A percentile compares a stretch with the other conserved stretches of the same genome.
Evolutionary conservation across 2,329 filamentous ascomycete genomes (phyloP).

Genomic region (Penicillium corylophilum): DNA sequence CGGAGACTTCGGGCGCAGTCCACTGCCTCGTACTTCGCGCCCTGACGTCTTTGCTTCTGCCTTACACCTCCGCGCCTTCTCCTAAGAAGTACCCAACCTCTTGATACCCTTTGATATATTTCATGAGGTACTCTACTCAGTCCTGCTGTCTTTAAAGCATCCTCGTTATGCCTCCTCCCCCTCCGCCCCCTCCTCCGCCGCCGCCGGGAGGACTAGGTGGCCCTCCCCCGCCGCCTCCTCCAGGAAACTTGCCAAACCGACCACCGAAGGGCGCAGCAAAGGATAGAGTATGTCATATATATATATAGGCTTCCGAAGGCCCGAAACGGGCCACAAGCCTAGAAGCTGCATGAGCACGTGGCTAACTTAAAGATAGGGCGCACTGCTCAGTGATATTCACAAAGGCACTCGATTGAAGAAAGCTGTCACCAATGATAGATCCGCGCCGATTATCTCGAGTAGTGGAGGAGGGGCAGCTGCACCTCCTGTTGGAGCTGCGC

Average conservation of each 20-base stretch:
- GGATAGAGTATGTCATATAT: constrained; percentile 58
- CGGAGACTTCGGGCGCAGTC: constrained; percentile 29
- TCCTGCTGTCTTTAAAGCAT: constrained; percentile 1
- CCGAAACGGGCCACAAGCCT: not conserved
- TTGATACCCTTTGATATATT: constrained; percentile 8
- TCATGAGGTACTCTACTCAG: not conserved
- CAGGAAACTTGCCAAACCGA: constrained; percentile 53
- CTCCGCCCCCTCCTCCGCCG: constrained; percentile 71
- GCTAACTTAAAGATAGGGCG: constrained; percentile 58
- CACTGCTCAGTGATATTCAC: constrained; percentile 80
- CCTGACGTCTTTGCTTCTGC: constrained; percentile 29
- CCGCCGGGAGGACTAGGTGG: constrained; percentile 58
- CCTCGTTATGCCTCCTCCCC: constrained; percentile 49
- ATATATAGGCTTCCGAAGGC: not conserved
- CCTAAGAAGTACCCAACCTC: constrained; percentile 12
- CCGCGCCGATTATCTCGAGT: constrained; percentile 69
- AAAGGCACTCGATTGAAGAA: constrained; percentile 82
- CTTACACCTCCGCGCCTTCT: constrained; percentile 17
- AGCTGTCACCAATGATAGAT: constrained; percentile 86
- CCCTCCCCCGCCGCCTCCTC: constrained; percentile 63
- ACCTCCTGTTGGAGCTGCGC: constrained; percentile 69
- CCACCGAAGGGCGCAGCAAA: constrained; percentile 57
- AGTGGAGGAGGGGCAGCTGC: constrained; percentile 57
- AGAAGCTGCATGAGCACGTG: not conserved
- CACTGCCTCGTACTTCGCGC: constrained; percentile 20